Conservation (phyloP, 768 basidiomycete genomes). For the Lactarius psammicola region DNA sequence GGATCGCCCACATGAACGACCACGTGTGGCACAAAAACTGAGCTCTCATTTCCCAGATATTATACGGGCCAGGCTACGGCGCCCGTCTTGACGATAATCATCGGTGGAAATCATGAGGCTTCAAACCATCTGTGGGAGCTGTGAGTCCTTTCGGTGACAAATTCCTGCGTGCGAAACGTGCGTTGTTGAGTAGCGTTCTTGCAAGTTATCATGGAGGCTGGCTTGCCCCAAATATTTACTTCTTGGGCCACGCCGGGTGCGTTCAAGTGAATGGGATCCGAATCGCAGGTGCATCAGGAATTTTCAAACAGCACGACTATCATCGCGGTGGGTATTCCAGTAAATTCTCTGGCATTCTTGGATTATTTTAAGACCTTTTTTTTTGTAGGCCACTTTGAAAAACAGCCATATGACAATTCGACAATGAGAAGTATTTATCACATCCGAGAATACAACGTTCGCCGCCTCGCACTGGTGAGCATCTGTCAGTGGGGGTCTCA, state of each 20-base stretch:
- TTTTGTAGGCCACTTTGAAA: conserved; percentile 70
- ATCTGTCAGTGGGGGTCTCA: neutral
- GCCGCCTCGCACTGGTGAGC: conserved; percentile 69
- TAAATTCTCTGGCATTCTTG: conserved; percentile 13
- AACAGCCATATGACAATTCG: conserved; percentile 70
- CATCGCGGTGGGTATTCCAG: conserved; percentile 46
- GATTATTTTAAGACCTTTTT: neutral
- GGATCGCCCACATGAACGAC: neutral
- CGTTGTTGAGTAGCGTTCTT: conserved; percentile 11
- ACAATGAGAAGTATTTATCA: conserved; percentile 87
- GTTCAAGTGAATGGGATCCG: conserved; percentile 84
- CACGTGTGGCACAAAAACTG: neutral
- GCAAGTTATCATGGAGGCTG: conserved; percentile 92
- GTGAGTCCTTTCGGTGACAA: conserved; percentile 44
- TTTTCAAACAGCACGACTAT: conserved; percentile 81
- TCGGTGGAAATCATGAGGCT: conserved; percentile 98
- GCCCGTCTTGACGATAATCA: conserved; percentile 86
- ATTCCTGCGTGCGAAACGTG: conserved; percentile 16
- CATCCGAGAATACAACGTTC: conserved; percentile 80
- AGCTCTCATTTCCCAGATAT: conserved; percentile 51
- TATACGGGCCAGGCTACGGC: conserved; percentile 82
- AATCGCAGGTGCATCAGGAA: conserved; percentile 90
- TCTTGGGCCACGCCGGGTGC: conserved; percentile 75
- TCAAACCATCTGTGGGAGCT: conserved; percentile 97
- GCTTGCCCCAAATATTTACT: conserved; percentile 96